Percentiles rank a stretch among this genome's conserved stretches.
phyloP scores from a whole-genome alignment of 768 basidiomycete species.

The Cystoderma amianthinum region DNA sequence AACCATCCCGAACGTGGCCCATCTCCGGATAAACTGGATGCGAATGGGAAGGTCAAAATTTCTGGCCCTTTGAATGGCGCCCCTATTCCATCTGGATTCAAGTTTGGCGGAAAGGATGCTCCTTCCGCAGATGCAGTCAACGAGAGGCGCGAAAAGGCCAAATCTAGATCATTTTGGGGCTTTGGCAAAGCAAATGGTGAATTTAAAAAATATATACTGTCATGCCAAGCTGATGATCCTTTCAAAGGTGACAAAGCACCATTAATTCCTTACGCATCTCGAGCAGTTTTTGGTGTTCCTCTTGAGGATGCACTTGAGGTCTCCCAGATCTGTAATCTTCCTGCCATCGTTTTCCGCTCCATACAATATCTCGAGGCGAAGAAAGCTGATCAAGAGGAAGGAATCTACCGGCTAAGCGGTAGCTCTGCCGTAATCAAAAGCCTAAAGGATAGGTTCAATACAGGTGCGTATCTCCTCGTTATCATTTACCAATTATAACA shows the following conservation, averaged over 20 bases:
- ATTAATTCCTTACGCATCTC: constrained; percentile 33
- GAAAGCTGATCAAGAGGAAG: constrained; percentile 94
- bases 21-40: constrained; percentile 48
- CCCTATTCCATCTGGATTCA: constrained; percentile 83
- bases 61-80: constrained; percentile 83
- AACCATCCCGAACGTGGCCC: constrained; percentile 35
- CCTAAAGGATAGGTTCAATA: constrained; percentile 89
- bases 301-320: constrained; percentile 86
- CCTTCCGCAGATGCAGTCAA: constrained; percentile 34
- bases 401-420: constrained; percentile 93
- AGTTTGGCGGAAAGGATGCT: constrained; percentile 76
- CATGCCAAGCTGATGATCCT: constrained; percentile 5
- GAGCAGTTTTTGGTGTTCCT: constrained; percentile 85
- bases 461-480: constrained; percentile 43
- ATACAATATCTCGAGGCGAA: constrained; percentile 94
- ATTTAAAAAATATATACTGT: constrained; percentile 9
- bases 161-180: constrained; percentile 90
- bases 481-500: constrained; percentile 1
- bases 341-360: constrained; percentile 91
- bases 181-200: constrained; percentile 70
- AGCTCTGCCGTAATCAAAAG: constrained; percentile 93
- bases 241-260: constrained; percentile 29
- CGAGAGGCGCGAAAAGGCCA: constrained; percentile 87
- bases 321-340: constrained; percentile 83
- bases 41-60: constrained; percentile 70